Evolutionary conservation across 108 stramenopile species (phyloP), one percentile per base, ranked within the genome.

Genomic region (Asterionellopsis glacialis): DNA sequence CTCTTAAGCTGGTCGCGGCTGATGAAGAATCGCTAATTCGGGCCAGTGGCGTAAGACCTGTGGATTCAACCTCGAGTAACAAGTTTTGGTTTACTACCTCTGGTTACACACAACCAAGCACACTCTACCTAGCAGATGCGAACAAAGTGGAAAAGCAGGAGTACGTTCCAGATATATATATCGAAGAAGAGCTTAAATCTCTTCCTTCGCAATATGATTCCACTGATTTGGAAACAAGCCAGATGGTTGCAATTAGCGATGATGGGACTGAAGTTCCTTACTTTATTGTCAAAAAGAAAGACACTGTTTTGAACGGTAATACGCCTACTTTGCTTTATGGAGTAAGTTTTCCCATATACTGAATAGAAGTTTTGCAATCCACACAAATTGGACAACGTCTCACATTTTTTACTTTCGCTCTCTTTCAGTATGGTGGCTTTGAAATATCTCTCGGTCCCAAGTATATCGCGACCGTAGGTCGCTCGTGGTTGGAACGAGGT

Each of bases 381-480:
- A 7, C 5, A 33, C 7, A 33, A 7, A 33, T 33, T 33, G 33
- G 7, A 33, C 33, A 33, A 5, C 33, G 5, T 33, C 33, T 33
- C 2, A 33, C 7, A 33, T 33, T 33, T 33, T 33, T 33, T 33
- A 7, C 7, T 33, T 33, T 33, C 7, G 33, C 33, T 33, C 7
- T 33, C 33, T 33, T 33, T 7, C 33, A 33, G 33, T 98, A 97
- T 57, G 96, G 97, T 25, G 96, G 98, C 12, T 99, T 99, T 78
- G 97, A 98, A 65, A 92, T 99, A 26, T 79, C 79, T 14, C 76
- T 99, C 16, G 85, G 82, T 14, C 98, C 98, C 13, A 68, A 77
- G 16, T 98, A 97, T 65, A 61, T 75, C 54, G 70, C 91, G 9
- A 76, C 88, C 0, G 65, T 76, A 1, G 95, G 97, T 5, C 58